Conservation (phyloP, 352 stramenopile genomes). For the Phytophthora aleatoria region DNA sequence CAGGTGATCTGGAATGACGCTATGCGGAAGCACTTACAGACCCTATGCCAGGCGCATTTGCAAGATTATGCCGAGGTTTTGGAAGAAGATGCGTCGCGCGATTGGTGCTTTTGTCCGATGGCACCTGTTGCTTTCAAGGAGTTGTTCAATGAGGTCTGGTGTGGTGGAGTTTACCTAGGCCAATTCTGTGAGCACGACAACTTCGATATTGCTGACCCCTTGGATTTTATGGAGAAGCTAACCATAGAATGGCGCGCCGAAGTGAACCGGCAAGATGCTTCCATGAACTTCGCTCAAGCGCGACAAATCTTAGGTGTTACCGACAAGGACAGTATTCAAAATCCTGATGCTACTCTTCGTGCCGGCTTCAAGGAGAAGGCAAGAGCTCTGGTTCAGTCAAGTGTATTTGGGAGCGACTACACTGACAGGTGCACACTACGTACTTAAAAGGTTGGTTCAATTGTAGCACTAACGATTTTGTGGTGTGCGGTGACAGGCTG, state of each 20-base stretch:
- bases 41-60: conserved; percentile 91
- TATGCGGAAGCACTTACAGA: conserved; percentile 91
- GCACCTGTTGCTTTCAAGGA: conserved; percentile 90
- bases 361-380: conserved; percentile 62
- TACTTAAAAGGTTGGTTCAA: neutral
- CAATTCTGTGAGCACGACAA: conserved; percentile 91
- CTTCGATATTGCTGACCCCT: conserved; percentile 84
- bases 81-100: conserved; percentile 84
- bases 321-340: conserved; percentile 16
- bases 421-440: conserved; percentile 44
- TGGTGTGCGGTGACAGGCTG: conserved; percentile 31
- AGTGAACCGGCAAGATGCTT: conserved; percentile 32
- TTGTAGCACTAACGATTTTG: conserved; percentile 1
- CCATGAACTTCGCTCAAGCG: conserved; percentile 47
- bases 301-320: conserved; percentile 40
- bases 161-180: conserved; percentile 92
- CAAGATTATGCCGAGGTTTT: conserved; percentile 90
- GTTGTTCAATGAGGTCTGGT: conserved; percentile 93
- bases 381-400: conserved; percentile 38
- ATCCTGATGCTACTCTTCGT: conserved; percentile 39
- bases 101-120: conserved; percentile 94
- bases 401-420: conserved; percentile 37
- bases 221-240: conserved; percentile 86
- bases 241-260: conserved; percentile 85
- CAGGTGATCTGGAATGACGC: conserved; percentile 94